A percentile compares a stretch with the other conserved stretches of the same genome.
Evolutionary conservation across 352 stramenopile species (phyloP).

Genomic region (Phytophthora sp.): DNA sequence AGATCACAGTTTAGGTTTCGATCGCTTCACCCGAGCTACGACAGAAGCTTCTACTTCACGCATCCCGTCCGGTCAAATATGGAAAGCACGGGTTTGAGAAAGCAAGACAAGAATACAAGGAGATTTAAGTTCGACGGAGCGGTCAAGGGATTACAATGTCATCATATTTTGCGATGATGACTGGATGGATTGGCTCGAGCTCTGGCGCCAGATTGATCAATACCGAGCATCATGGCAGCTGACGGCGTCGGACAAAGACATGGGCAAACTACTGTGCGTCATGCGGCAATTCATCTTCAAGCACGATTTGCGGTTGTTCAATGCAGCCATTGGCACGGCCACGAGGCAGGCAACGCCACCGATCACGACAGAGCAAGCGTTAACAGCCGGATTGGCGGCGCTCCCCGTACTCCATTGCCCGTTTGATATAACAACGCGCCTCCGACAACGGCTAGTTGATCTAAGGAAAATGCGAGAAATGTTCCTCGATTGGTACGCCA

Average conservation of each 20-base stretch:
- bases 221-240: not conserved
- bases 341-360: no score
- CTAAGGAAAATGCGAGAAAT: no score
- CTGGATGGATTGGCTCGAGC: conserved; percentile 93
- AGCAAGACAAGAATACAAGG: not conserved
- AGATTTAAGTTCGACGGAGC: not conserved
- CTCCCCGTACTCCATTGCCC: no score
- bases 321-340: not conserved
- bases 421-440: no score
- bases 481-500: no score
- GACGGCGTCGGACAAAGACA: not conserved
- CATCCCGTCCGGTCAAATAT: not conserved
- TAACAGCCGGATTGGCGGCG: no score
- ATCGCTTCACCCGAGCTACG: no score
- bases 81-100: not conserved
- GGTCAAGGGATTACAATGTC: conserved; percentile 24
- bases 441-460: no score
- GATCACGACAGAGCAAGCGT: no score
- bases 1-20: no score
- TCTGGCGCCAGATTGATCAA: conserved; percentile 32
- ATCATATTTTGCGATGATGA: conserved; percentile 68
- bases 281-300: not conserved
- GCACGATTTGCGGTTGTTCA: not conserved
- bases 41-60: not conserved
- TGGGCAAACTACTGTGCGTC: not conserved